Evolutionary conservation across 1,284 basidiomycete species (phyloP), one percentile per base, ranked within the genome.

Genomic region (Vanrija pseudolonga): DNA sequence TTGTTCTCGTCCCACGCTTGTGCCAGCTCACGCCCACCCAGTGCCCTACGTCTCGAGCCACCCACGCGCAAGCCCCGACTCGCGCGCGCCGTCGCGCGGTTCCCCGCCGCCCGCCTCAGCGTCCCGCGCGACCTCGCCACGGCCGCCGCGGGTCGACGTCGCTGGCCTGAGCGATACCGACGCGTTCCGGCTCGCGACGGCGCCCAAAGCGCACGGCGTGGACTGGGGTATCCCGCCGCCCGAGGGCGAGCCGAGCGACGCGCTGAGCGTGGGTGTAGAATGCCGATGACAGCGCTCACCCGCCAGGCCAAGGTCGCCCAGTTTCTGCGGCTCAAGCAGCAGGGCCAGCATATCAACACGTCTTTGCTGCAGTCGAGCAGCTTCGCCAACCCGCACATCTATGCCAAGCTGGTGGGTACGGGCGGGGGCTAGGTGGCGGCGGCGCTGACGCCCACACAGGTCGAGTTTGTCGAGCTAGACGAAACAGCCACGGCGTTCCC

Each of bases 311-410:
- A 94, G 73, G 81, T 93, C 17, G 76, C 82, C 0, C 85, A 87
- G 56, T 98, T 88, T 67, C 82, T 84, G 55, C 71, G 78, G 6
- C 82, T 92, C 53, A 95, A 91, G 72, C 78, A 85, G 59, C 81
- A 83, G 53, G 78, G 77, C 0, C 86, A 86, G 60, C 93, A 96
- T 70, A 97, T 96, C 79, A 98, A 98, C 72, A 89, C 92, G 70
- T 89, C 89, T 0, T 82, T 98, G 36, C 88, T 94, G 84, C 82
- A 85, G 8, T 91, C 88, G 61, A 86, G 90, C 23, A 84, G 90
- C 0, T 98, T 97, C 76, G 86, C 90, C 24, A 98, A 98, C 67
- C 95, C 95, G 0, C 89, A 96, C 70, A 83, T 98, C 12, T 95
- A 95, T 72, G 81, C 88, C 4, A 90, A 93, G 64, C 84, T 98